Evolutionary conservation across 305 asterid genomes (phyloP).

Genomic region (Petunia hybrid): DNA sequence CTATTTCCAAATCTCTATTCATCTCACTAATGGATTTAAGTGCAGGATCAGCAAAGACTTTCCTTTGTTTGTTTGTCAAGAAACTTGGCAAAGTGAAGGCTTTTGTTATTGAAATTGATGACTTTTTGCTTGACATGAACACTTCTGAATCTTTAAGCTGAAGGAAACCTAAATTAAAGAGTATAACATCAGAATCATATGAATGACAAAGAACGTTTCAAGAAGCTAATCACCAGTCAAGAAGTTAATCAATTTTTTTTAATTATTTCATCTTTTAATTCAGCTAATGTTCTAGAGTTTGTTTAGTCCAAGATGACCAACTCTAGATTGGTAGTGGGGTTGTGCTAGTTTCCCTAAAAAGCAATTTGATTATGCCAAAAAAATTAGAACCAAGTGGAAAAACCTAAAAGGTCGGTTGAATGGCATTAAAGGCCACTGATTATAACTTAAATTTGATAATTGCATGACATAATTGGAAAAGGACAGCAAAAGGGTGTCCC

Average conservation of each 20-base stretch:
- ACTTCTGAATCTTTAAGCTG: conserved; percentile 70
- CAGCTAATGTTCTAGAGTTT: background rate
- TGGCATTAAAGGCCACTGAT: conserved; percentile 32
- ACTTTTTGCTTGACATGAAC: conserved; percentile 48
- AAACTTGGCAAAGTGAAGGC: conserved; percentile 45
- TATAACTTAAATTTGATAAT: conserved; percentile 27
- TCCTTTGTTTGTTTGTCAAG: conserved; percentile 54
- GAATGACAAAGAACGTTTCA: background rate
- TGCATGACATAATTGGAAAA: conserved; percentile 30
- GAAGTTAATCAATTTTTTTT: background rate
- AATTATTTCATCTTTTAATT: background rate
- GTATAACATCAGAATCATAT: background rate
- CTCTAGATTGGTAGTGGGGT: conserved; percentile 17
- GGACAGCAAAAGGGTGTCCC: conserved; percentile 31
- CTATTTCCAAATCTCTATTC: conserved; percentile 69
- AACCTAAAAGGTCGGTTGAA: conserved; percentile 37
- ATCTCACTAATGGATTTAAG: conserved; percentile 58
- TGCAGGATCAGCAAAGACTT: conserved; percentile 68
- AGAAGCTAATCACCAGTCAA: background rate
- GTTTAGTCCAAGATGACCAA: conserved; percentile 6
- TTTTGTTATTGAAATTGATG: conserved; percentile 38
- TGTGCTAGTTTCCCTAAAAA: conserved; percentile 1
- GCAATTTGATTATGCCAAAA: conserved; percentile 17
- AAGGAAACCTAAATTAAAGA: conserved; percentile 61
- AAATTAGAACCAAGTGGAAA: conserved; percentile 40